Evolutionary conservation across 352 stramenopile species (phyloP), one percentile per base, ranked within the genome.

Genomic region (Aphanomyces invadans): DNA sequence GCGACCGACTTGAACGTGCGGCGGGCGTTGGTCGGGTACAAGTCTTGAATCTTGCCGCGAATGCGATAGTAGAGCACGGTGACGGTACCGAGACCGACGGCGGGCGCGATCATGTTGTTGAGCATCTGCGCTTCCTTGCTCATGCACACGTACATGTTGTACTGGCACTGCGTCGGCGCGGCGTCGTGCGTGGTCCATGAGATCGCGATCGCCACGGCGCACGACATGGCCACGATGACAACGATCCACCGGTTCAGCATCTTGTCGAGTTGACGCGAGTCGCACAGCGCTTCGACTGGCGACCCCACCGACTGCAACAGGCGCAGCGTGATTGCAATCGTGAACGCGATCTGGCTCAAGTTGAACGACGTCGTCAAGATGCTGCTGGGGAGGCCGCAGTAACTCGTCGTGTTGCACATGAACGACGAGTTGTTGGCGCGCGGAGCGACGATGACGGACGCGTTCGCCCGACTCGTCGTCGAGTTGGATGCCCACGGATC

Each of bases 1-100:
- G 60, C 60, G 32, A 67, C 60, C 33, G 60, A 67, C 38, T 60
- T 56, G 49, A 67, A 57, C 28, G 38, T 67, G 17, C 60, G 60
- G 15, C 60, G 60, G 5, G 60, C 60, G 3, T 57, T 5, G 17
- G 31, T 25, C 31, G 60, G 60, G 60, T 67, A 67, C 21, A 67
- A 31, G 0, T 12, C 32, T 23, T 67, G 45, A 21, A 67, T 51
- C 33, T 67, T 67, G 26, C 19, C 25, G 28, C 38, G 28, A 33
- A 67, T 67, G 49, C 60, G 60, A 59, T 59, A 56, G 29, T 49
- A 44, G 3, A 67, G 15, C 3, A 57, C 21, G 26, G 28, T 49
- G n/a, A 67, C 60, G 15, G 48, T 36, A 3, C 15, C 60, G 7
- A 67, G 42, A 0, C 60, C 60, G 3, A 57, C 25, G n/a, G 48